Evolutionary conservation across 768 basidiomycete species (phyloP), one percentile per base, ranked within the genome.

Genomic region (Mycena leptocephala): DNA sequence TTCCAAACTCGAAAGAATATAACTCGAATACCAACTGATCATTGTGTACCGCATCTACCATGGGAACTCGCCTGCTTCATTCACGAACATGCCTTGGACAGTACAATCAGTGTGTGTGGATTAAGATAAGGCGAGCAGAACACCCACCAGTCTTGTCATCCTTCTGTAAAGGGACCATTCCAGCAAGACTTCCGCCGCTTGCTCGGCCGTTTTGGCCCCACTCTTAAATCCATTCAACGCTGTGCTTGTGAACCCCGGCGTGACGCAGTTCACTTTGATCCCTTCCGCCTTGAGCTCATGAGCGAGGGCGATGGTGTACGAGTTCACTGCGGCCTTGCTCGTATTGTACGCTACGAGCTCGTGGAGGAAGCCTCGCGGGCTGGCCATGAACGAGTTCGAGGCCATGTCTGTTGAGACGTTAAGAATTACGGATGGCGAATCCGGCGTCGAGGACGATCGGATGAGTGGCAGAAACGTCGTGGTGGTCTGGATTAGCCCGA

Each of bases 301-400:
- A 0, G 93, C 92, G 26, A 95, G 85, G 1, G 89, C 90, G 71
- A 90, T 92, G 0, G 88, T 85, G 59, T 94, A 90, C 53, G 89
- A 89, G 56, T 92, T 91, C 0, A 90, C 91, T 9, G 94, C 94
- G 0, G 91, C 93, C 84, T 95, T 95, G 73, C 91, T 93, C 2
- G 93, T 92, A 78, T 94, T 94, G 81, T 94, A 94, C 8, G 88
- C 88, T 28, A 85, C 84, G 32, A 83, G 55, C 10, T 55, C 22
- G 76, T 88, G 86, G 8, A 86, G n/a, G n/a, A n/a, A n/a, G n/a
- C n/a, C n/a, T n/a, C n/a, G n/a, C n/a, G n/a, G n/a, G n/a, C n/a
- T n/a, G n/a, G n/a, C n/a, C n/a, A n/a, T n/a, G 75, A 26, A 37
- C 6, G 83, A 69, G 78, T 88, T 90, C 37, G 88, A 89, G 1